Conservation (phyloP, 768 basidiomycete species). For the Gautieria morchelliformis region DNA sequence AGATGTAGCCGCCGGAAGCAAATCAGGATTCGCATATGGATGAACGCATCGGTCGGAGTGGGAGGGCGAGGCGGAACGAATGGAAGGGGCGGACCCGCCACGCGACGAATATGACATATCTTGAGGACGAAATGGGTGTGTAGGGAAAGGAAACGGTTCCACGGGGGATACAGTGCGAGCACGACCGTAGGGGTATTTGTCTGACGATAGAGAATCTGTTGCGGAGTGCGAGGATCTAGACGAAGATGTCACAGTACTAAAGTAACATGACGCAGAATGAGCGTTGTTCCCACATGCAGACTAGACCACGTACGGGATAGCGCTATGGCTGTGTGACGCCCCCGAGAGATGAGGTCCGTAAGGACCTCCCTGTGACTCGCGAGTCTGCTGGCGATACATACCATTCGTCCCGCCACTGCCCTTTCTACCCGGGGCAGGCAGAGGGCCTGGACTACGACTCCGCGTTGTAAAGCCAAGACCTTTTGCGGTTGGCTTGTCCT, state of each 20-base stretch:
- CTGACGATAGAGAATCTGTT: slow-evolving; percentile 1
- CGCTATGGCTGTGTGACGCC: slow-evolving; percentile 1
- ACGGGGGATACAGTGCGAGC: background rate
- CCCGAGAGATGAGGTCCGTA: background rate
- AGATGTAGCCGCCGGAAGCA: slow-evolving; percentile 32
- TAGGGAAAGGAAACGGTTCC: background rate
- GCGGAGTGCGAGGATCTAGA: background rate
- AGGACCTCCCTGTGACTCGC: background rate
- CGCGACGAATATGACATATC: background rate
- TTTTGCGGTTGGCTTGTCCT: slow-evolving; percentile 31
- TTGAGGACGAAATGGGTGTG: background rate
- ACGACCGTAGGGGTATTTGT: background rate
- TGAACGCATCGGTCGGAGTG: slow-evolving; percentile 33
- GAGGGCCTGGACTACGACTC: slow-evolving; percentile 32
- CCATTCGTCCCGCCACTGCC: background rate
- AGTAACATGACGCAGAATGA: background rate
- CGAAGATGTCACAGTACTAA: background rate
- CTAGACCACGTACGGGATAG: background rate
- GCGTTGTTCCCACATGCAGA: background rate
- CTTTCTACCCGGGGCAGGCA: slow-evolving; percentile 47
- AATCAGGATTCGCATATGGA: slow-evolving; percentile 76
- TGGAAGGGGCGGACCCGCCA: background rate
- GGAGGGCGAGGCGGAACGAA: slow-evolving; percentile 10
- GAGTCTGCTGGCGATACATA: background rate
- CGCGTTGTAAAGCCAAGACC: slow-evolving; percentile 34